Conservation (phyloP, 306 rosid genomes). For the Cucurbita moschata region DNA sequence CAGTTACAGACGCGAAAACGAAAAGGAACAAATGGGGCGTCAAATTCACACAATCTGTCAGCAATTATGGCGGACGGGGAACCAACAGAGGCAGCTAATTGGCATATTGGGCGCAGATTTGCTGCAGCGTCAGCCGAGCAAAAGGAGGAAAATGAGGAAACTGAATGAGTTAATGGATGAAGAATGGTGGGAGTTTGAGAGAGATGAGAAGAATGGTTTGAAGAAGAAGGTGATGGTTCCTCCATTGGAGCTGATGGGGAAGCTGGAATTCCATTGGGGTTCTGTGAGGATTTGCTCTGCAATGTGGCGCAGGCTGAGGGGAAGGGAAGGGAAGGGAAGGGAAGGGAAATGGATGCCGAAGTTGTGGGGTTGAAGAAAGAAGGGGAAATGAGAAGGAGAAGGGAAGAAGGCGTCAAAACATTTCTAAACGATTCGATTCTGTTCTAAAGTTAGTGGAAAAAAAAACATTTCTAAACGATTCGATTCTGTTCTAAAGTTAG, state of each 20-base stretch:
- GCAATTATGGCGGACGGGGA: background rate
- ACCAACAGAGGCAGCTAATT: slow-evolving; percentile 5
- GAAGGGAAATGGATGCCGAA: background rate
- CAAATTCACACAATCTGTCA: background rate
- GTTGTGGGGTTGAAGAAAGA: background rate
- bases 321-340: background rate
- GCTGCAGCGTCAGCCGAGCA: background rate
- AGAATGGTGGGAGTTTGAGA: background rate
- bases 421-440: background rate
- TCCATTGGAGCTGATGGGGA: slow-evolving; percentile 7
- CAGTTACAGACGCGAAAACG: slow-evolving; percentile 1
- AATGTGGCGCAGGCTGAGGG: background rate
- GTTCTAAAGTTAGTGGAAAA: no score
- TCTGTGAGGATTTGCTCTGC: slow-evolving; percentile 6
- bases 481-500: no score
- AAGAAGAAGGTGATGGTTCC: background rate
- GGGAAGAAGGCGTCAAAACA: background rate
- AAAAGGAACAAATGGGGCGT: background rate
- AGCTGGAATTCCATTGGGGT: slow-evolving; percentile 7
- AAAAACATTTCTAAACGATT: background rate
- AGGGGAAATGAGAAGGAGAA: background rate
- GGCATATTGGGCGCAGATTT: background rate
- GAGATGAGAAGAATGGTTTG: background rate
- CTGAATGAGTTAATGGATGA: background rate
- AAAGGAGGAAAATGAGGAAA: background rate